phyloP scores from a whole-genome alignment of 768 basidiomycete genomes.

The Lyophyllum decastes region DNA sequence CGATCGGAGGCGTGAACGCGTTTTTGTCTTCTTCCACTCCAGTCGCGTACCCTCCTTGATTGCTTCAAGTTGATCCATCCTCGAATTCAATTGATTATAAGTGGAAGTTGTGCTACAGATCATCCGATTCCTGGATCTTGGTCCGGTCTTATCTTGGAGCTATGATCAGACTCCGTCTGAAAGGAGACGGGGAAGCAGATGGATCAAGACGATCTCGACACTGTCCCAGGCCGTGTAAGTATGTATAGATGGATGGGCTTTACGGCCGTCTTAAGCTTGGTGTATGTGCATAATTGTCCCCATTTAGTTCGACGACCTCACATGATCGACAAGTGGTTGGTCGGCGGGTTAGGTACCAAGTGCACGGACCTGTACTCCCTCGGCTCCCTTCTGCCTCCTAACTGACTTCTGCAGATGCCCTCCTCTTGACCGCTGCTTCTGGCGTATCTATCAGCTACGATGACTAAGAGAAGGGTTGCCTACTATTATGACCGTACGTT shows the following conservation, averaged over 20 bases:
- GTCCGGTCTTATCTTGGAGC: too few species aligned
- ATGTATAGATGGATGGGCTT: too few species aligned
- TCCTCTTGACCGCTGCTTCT: slow-evolving; percentile 7
- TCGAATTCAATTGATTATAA: too few species aligned
- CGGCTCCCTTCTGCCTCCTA: slow-evolving; percentile 11
- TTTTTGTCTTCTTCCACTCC: not conserved
- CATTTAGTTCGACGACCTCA: slow-evolving; percentile 3
- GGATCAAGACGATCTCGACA: too few species aligned
- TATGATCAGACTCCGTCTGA: too few species aligned
- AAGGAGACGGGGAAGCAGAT: too few species aligned
- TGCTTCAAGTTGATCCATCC: too few species aligned
- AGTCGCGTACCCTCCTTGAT: too few species aligned
- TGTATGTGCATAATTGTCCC: not conserved
- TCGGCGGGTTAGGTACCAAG: slow-evolving; percentile 2
- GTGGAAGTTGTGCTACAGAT: too few species aligned
- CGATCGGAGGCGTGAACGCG: slow-evolving; percentile 1
- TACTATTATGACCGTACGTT: slow-evolving; percentile 80
- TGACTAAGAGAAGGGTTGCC: slow-evolving; percentile 75
- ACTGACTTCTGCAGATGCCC: slow-evolving; percentile 10
- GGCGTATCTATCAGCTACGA: slow-evolving; percentile 23
- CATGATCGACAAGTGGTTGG: slow-evolving; percentile 15
- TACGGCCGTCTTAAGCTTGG: too few species aligned
- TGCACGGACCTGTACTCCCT: slow-evolving; percentile 13
- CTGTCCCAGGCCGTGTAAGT: too few species aligned
- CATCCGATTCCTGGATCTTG: too few species aligned